Conservation (phyloP, 129 eudicot genomes). For the Mikania micrantha region DNA sequence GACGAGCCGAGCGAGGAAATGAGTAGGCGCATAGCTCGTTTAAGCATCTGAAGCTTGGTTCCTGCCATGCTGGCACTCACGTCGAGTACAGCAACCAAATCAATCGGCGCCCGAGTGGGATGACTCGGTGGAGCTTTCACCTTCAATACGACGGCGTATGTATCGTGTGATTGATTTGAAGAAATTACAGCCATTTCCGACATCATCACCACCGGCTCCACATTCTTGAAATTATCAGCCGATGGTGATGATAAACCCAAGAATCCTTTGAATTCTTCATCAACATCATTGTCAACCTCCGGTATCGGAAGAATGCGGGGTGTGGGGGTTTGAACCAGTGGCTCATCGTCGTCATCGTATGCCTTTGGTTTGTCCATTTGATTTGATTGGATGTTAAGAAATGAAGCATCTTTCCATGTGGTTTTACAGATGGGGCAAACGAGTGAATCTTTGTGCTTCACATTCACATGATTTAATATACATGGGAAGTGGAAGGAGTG, state of each 20-base stretch:
- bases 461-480: conserved; percentile 53
- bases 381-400: conserved; percentile 18
- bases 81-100: conserved; percentile 86
- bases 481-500: conserved; percentile 89
- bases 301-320: conserved; percentile 43
- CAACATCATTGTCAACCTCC: conserved; percentile 39
- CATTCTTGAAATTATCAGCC: conserved; percentile 18
- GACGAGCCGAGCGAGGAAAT: conserved; percentile 79
- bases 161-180: conserved; percentile 29
- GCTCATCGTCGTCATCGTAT: conserved; percentile 84
- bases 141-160: conserved; percentile 59
- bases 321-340: conserved; percentile 52
- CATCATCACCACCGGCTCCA: conserved; percentile 49
- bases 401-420: conserved; percentile 69
- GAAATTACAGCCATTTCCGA: conserved; percentile 70
- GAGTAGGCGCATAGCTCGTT: conserved; percentile 85
- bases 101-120: conserved; percentile 73
- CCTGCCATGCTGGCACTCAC: conserved; percentile 74
- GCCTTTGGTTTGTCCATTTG: neutral
- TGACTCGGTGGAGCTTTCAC: conserved; percentile 70
- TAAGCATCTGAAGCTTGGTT: conserved; percentile 68
- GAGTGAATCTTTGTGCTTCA: conserved; percentile 32
- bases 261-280: conserved; percentile 76
- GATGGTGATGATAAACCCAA: conserved; percentile 47
- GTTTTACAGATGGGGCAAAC: conserved; percentile 72